phyloP scores from a whole-genome alignment of 2,329 filamentous ascomycete genomes.

The Tolypocladium tundrense region DNA sequence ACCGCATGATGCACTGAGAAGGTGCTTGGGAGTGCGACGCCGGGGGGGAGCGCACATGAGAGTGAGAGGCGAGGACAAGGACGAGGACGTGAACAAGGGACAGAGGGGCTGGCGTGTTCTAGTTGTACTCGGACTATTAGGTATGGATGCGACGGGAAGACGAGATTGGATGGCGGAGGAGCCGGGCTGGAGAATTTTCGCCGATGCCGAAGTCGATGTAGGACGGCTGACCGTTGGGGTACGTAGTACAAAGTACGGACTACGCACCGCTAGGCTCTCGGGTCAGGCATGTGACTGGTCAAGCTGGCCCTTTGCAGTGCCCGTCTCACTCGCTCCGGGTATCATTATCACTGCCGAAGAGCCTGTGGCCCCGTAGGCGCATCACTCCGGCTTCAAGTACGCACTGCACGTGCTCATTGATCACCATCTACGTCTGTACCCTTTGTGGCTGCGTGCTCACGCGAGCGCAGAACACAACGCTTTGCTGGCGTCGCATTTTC shows the following conservation, averaged over 20 bases:
- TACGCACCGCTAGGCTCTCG: background rate
- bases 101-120: background rate
- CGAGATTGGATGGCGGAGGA: background rate
- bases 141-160: background rate
- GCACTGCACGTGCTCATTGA: background rate
- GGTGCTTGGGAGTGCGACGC: background rate
- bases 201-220: background rate
- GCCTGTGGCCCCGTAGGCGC: background rate
- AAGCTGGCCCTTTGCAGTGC: conserved; percentile 1
- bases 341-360: background rate
- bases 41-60: conserved; percentile 3
- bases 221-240: too few relatives aligned
- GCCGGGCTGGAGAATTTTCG: conserved; percentile 3
- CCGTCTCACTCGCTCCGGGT: background rate
- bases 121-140: background rate
- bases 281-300: conserved; percentile 5
- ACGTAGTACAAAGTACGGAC: background rate
- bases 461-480: background rate
- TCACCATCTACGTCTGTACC: background rate
- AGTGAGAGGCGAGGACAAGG: conserved; percentile 5
- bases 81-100: conserved; percentile 6
- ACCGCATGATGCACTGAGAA: conserved; percentile 39
- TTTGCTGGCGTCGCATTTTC: background rate
- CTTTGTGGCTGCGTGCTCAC: background rate
- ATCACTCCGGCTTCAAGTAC: background rate